Base-by-base conservation (phyloP, 2,329 filamentous ascomycete species). In the Diaporthe sp. region DNA sequence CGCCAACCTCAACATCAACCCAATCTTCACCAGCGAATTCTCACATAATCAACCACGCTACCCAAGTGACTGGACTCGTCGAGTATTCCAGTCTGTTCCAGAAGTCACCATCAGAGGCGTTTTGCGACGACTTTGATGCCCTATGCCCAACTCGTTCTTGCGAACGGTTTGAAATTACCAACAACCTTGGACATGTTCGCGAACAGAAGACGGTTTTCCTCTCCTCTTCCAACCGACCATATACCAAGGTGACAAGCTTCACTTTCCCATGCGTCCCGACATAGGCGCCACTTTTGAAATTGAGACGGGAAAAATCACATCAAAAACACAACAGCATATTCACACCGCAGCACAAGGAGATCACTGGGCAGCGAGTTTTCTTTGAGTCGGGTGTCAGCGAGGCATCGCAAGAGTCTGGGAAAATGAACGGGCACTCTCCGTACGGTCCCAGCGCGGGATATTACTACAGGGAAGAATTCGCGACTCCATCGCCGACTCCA, bases 211-310 rank as follows among this genome's bases (percentile, higher is more conserved):
- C 85, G 85, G 81, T 85, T 84, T 84, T 86, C 85, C 83, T 88
- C 87, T 84, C 87, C 86, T 87, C 88, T 87, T 87, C 87, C 88
- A 82, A 88, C 88, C 88, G 88, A 90, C 86, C 87, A 88, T 86
- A 90, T 89, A 89, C 88, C 88, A 87, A 89, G 89, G 89, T 91
- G 89, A 91, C 88, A 84, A 85, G 86, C 83, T 82, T 86, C 84
- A 84, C 85, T 84, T 82, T 83, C 85, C 84, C 80, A 81, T 82
- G 86, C 85, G 85, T 84, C 83, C 84, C 87, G 86, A 86, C 84
- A 85, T 83, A 84, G 83, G 85, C 86, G 85, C 86, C 82, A 86
- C 80, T 76, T 80, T 58, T 39, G 63, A 39, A 34, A 63, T 57
- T 71, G 75, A 76, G 75, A 76, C 78, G 74, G 71, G 49, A 58